Evolutionary conservation across 805 yeast species (phyloP).

Genomic region (Maudiozyma saulgeensis): DNA sequence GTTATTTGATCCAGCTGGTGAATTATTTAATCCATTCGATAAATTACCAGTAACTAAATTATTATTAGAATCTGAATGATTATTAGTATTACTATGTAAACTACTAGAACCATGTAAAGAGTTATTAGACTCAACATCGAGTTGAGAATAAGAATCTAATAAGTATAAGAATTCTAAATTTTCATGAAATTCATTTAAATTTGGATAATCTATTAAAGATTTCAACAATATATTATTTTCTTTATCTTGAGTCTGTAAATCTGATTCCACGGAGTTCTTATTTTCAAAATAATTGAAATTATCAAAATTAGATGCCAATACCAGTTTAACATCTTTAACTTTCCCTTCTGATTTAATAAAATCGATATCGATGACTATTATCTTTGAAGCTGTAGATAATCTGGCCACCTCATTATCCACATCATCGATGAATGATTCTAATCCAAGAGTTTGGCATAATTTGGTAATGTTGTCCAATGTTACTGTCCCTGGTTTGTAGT

Average conservation of each 20-base stretch:
- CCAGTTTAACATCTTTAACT: slow-evolving; percentile 29
- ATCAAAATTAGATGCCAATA: slow-evolving; percentile 30
- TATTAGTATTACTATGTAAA: neutral
- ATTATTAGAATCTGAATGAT: neutral
- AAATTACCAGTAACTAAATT: neutral
- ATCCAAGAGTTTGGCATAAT: slow-evolving; percentile 26
- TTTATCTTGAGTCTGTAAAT: neutral
- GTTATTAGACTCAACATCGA: slow-evolving; percentile 19
- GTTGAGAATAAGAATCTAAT: slow-evolving; percentile 25
- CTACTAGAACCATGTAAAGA: slow-evolving; percentile 4
- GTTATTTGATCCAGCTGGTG: neutral
- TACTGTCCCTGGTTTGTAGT: slow-evolving; percentile 27
- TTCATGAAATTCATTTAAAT: slow-evolving; percentile 25
- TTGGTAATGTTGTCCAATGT: slow-evolving; percentile 27
- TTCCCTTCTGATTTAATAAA: slow-evolving; percentile 18
- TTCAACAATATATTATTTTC: slow-evolving; percentile 23
- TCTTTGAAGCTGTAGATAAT: slow-evolving; percentile 30
- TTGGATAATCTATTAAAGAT: slow-evolving; percentile 21
- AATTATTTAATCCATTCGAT: neutral
- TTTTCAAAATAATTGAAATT: slow-evolving; percentile 26
- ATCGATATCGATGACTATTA: slow-evolving; percentile 30
- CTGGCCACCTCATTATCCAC: slow-evolving; percentile 20
- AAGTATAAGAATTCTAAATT: slow-evolving; percentile 26
- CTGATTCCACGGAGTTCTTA: neutral
- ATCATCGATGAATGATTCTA: slow-evolving; percentile 29